A percentile compares a stretch with the other conserved stretches of the same genome.
Conservation (phyloP, 2,329 filamentous ascomycete genomes). For the Xylariaceae sp. region DNA sequence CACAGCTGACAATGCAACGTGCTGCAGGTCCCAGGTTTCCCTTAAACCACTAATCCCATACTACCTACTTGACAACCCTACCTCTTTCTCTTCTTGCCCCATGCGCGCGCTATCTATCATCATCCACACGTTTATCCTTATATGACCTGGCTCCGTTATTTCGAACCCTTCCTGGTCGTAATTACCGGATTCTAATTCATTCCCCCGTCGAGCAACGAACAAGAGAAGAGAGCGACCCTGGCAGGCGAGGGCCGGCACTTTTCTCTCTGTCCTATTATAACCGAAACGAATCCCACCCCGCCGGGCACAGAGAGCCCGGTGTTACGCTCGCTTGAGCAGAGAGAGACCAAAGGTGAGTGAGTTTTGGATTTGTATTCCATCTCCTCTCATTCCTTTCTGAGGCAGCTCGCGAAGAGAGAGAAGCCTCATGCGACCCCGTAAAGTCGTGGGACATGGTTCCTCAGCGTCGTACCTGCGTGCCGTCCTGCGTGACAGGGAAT, state of each 20-base stretch:
- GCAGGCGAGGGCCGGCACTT: no score
- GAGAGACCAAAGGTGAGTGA: no score
- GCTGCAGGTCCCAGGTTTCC: slow-evolving; percentile 16
- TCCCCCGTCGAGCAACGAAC: not conserved
- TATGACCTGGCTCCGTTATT: slow-evolving; percentile 3
- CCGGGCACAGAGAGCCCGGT: no score
- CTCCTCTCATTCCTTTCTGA: not conserved
- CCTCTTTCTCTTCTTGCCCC: slow-evolving; percentile 3
- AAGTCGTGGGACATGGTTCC: not conserved
- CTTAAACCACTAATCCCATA: not conserved
- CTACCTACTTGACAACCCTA: not conserved
- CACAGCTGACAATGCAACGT: slow-evolving; percentile 21
- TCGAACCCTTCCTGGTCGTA: slow-evolving; percentile 2
- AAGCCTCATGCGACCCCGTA: not conserved
- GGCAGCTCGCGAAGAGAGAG: not conserved
- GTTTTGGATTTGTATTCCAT: not conserved
- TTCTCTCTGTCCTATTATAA: no score
- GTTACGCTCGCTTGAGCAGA: no score
- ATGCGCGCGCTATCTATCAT: not conserved
- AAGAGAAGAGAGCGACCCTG: no score
- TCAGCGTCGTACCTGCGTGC: not conserved
- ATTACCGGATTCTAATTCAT: slow-evolving; percentile 3
- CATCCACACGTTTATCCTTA: slow-evolving; percentile 7
- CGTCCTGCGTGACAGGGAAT: not conserved
- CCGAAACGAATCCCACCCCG: no score